Percentiles rank a stretch among this genome's conserved stretches.
Evolutionary conservation across 352 stramenopile genomes (phyloP).

Genomic region (Phytophthora pseudosyringae): DNA sequence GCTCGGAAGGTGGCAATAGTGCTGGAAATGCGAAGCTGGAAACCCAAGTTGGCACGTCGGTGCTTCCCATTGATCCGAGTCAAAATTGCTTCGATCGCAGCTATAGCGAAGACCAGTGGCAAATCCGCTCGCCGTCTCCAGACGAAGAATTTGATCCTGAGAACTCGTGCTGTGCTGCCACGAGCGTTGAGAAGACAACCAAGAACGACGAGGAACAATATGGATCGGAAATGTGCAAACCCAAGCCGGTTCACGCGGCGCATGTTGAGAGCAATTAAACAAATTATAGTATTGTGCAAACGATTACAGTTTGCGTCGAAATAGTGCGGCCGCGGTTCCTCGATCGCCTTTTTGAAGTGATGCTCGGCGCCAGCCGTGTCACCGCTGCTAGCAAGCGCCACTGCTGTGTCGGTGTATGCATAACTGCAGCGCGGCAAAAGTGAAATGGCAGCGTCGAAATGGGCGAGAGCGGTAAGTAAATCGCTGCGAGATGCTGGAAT

Average conservation of each 20-base stretch:
- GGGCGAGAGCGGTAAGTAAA: constrained; percentile 35
- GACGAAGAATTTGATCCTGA: constrained; percentile 22
- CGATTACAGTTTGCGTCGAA: constrained; percentile 68
- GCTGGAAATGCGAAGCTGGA: constrained; percentile 13
- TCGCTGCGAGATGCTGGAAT: constrained; percentile 49
- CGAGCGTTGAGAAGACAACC: not conserved
- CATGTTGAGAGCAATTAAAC: constrained; percentile 5
- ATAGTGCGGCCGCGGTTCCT: constrained; percentile 67
- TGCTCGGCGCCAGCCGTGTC: constrained; percentile 50
- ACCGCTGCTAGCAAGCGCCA: constrained; percentile 48
- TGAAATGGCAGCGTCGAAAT: constrained; percentile 62
- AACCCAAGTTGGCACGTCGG: constrained; percentile 3
- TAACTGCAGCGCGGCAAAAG: constrained; percentile 69
- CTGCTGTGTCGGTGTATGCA: constrained; percentile 70
- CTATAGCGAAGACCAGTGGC: constrained; percentile 26
- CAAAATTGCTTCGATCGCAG: constrained; percentile 21
- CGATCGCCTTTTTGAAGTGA: constrained; percentile 72
- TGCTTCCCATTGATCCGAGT: constrained; percentile 32
- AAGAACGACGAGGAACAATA: not conserved
- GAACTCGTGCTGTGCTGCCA: constrained; percentile 12
- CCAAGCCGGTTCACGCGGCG: not conserved
- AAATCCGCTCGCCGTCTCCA: constrained; percentile 28
- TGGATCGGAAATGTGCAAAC: constrained; percentile 2
- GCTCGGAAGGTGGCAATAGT: not conserved
- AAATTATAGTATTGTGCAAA: constrained; percentile 10